Conservation (phyloP, 495 filamentous ascomycete genomes). For the Baudoinia panamericana region DNA sequence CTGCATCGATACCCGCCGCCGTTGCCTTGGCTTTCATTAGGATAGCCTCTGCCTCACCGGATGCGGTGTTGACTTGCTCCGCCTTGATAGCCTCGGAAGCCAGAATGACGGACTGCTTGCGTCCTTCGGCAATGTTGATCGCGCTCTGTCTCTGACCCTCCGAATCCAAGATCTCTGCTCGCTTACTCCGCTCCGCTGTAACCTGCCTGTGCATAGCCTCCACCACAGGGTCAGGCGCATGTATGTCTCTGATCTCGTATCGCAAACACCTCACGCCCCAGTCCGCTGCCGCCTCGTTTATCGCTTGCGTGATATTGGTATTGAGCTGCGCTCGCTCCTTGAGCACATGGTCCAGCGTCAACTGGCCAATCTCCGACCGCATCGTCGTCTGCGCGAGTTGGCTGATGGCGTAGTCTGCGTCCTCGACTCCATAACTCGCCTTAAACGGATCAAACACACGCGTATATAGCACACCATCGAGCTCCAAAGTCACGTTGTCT, state of each 20-base stretch:
- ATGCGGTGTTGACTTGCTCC: slow-evolving; percentile 83
- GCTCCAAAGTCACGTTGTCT: slow-evolving; percentile 92
- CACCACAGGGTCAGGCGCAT: slow-evolving; percentile 84
- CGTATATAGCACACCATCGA: slow-evolving; percentile 92
- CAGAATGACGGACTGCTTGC: slow-evolving; percentile 89
- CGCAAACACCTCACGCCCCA: slow-evolving; percentile 94
- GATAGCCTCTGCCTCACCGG: slow-evolving; percentile 89
- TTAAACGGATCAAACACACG: slow-evolving; percentile 96
- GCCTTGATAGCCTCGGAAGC: slow-evolving; percentile 83
- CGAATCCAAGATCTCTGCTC: slow-evolving; percentile 90
- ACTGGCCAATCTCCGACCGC: slow-evolving; percentile 93
- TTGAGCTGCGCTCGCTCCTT: slow-evolving; percentile 94
- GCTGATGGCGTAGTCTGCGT: slow-evolving; percentile 96
- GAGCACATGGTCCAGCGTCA: slow-evolving; percentile 91
- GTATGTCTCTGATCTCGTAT: slow-evolving; percentile 97
- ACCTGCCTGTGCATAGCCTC: slow-evolving; percentile 97
- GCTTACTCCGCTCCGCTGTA: slow-evolving; percentile 89
- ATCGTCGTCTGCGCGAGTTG: slow-evolving; percentile 97
- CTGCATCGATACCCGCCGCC: slow-evolving; percentile 73
- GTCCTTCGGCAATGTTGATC: slow-evolving; percentile 95
- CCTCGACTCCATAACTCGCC: slow-evolving; percentile 94
- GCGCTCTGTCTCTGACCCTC: slow-evolving; percentile 92
- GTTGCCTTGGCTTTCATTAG: slow-evolving; percentile 73
- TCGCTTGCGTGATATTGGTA: slow-evolving; percentile 90
- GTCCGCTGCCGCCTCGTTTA: slow-evolving; percentile 92